Conservation (phyloP, 768 basidiomycete species). For the Coprinopsis strossmayeri region DNA sequence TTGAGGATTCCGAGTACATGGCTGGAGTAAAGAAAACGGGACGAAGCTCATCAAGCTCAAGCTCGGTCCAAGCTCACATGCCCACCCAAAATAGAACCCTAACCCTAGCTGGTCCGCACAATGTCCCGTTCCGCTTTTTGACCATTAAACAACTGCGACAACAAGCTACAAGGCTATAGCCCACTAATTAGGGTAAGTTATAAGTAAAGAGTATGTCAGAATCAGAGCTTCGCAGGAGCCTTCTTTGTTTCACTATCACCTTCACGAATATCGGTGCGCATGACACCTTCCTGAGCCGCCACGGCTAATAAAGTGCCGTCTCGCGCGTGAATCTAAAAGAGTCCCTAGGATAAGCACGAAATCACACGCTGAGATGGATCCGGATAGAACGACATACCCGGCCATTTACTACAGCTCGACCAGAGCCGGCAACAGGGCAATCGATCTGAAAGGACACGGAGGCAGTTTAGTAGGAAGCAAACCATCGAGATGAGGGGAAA, state of each 20-base stretch:
- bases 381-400: conserved; percentile 39
- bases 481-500: conserved; percentile 1
- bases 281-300: conserved; percentile 74
- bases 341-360: not conserved
- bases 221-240: no score
- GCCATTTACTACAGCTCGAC: conserved; percentile 65
- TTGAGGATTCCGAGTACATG: conserved; percentile 8
- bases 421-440: conserved; percentile 57
- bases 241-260: not conserved
- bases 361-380: not conserved
- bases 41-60: no score
- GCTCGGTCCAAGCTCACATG: no score
- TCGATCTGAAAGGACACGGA: conserved; percentile 37
- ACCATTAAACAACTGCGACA: no score
- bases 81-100: no score
- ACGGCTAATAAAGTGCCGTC: conserved; percentile 65
- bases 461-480: not conserved
- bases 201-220: no score
- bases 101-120: not conserved
- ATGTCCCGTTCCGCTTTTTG: no score
- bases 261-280: conserved; percentile 49
- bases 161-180: no score
- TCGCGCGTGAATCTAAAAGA: conserved; percentile 68
- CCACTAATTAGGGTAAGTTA: no score
- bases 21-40: not conserved